phyloP scores from a whole-genome alignment of 371 early-diverging fungal species.

The Basidiobolus meristosporus region DNA sequence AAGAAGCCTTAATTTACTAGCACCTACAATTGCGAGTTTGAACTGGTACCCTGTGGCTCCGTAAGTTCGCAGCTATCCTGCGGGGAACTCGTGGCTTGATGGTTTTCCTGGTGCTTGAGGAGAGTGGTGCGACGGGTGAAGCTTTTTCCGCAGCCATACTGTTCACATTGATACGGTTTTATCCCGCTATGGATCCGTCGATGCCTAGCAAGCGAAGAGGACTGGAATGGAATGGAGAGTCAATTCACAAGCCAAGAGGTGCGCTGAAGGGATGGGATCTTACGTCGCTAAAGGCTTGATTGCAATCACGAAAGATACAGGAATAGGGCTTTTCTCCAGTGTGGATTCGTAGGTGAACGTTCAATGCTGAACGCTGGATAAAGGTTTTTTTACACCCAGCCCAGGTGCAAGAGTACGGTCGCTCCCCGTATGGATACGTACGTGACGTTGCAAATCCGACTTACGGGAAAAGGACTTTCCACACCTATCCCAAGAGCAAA shows the following conservation, averaged over 20 bases:
- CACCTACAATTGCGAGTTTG: too few species aligned
- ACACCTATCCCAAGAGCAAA: slow-evolving; percentile 35
- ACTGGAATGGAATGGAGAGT: too few species aligned
- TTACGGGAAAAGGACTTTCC: slow-evolving; percentile 40
- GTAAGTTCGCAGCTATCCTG: too few species aligned
- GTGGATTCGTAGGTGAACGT: slow-evolving; percentile 42
- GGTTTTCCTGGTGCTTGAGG: too few species aligned
- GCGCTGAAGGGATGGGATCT: slow-evolving; percentile 7
- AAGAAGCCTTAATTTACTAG: too few species aligned
- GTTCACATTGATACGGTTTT: slow-evolving; percentile 43
- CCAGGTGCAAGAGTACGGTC: slow-evolving; percentile 40
- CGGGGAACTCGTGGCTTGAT: too few species aligned
- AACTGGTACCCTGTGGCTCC: too few species aligned
- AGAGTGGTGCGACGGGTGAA: slow-evolving; percentile 44
- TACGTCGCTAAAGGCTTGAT: slow-evolving; percentile 24
- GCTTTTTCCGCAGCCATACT: slow-evolving; percentile 44
- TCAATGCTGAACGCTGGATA: slow-evolving; percentile 38
- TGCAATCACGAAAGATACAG: slow-evolving; percentile 13
- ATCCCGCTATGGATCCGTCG: slow-evolving; percentile 53
- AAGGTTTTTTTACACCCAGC: slow-evolving; percentile 23
- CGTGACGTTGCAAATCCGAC: slow-evolving; percentile 62
- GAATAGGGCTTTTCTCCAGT: slow-evolving; percentile 47
- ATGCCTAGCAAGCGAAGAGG: slow-evolving; percentile 44
- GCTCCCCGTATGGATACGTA: slow-evolving; percentile 56
- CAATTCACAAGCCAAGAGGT: too few species aligned